These are phyloP conservation scores for Monosporascus sp. DNA, from an alignment of 2,329 filamentous ascomycete species.

Conservation along the genomic window DNA sequence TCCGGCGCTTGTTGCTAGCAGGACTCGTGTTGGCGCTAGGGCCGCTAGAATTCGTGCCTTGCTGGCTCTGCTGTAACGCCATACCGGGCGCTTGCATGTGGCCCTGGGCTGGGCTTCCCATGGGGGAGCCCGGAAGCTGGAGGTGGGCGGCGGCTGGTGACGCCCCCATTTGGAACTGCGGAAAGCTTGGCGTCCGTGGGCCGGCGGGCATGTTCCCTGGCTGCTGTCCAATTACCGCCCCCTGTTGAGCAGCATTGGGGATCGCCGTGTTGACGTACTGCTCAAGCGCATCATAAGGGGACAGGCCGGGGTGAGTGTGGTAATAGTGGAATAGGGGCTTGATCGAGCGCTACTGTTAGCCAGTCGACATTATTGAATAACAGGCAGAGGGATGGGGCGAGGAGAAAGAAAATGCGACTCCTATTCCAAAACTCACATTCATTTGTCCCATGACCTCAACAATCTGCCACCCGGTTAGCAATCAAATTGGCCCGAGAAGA, in stretches of 20 bases:
- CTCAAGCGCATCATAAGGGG: conserved; percentile 54
- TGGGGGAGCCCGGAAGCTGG: conserved; percentile 56
- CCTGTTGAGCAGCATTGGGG: conserved; percentile 29
- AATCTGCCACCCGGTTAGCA: conserved; percentile 39
- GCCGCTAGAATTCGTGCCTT: conserved; percentile 60
- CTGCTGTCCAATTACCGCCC: conserved; percentile 41
- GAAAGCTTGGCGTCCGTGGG: conserved; percentile 49
- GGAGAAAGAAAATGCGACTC: not conserved
- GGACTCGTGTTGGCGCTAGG: conserved; percentile 64
- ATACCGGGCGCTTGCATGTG: conserved; percentile 61
- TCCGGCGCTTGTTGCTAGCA: conserved; percentile 52
- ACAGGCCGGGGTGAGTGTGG: conserved; percentile 47
- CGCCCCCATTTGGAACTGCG: conserved; percentile 52
- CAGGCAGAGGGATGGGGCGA: not conserved
- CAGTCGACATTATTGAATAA: not conserved
- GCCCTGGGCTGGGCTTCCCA: conserved; percentile 56
- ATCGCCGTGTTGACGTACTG: conserved; percentile 50
- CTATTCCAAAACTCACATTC: conserved; percentile 33
- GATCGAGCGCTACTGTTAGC: conserved; percentile 4
- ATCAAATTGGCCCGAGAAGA: not conserved
- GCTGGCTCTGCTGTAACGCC: conserved; percentile 63
- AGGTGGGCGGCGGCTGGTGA: conserved; percentile 57
- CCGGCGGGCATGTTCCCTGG: conserved; percentile 36
- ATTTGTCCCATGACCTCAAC: conserved; percentile 63
- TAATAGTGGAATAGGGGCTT: conserved; percentile 53